Base-by-base conservation (phyloP, 768 basidiomycete species). In the Lactarius tabidus region DNA sequence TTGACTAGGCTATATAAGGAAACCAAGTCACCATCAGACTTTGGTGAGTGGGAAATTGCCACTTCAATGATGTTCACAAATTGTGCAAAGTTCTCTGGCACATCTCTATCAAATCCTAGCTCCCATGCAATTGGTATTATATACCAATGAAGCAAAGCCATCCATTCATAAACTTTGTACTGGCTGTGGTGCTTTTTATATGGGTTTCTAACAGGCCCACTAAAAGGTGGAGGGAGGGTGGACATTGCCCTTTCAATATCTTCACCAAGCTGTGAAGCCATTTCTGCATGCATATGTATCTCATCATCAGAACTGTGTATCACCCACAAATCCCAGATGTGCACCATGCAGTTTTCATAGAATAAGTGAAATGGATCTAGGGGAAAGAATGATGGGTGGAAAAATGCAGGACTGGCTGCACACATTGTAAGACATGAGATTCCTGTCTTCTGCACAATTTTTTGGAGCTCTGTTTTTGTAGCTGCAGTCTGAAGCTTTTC, bases 351-450 rank as follows among this genome's bases (percentile, higher is more conserved):
- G 65, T 77, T 77, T 59, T 78, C 74, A 66, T 77, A 77, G 58
- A n/a, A n/a, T 2, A 78, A 59, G 69, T 78, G 76, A 61, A 77
- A 78, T 20, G 76, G 76, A 67, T 78, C 74, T 1, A 76, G 29
- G 20, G 75, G 74, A 58, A 75, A 76, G 53, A 75, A 78, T 3
- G 70, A 67, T 6, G 75, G 77, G 57, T 76, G 74, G 74, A 69
- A 15, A 64, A 76, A 77, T n/a, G 75, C 73, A n/a, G 41, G 41
- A 20, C 41, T n/a, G n/a, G 41, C 20, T 43, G 41, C 41, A 43
- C 41, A 43, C 7, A 43, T 9, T 43, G 41, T 43, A 10, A 43
- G 41, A 20, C 3, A 9, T n/a, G 41, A 43, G 20, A 43, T n/a
- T 20, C 41, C 41, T 43, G 41, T 43, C 18, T n/a, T 18, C 3